Evolutionary conservation across 805 yeast species (phyloP).

Genomic region (Yamadazyma tumulicola): DNA sequence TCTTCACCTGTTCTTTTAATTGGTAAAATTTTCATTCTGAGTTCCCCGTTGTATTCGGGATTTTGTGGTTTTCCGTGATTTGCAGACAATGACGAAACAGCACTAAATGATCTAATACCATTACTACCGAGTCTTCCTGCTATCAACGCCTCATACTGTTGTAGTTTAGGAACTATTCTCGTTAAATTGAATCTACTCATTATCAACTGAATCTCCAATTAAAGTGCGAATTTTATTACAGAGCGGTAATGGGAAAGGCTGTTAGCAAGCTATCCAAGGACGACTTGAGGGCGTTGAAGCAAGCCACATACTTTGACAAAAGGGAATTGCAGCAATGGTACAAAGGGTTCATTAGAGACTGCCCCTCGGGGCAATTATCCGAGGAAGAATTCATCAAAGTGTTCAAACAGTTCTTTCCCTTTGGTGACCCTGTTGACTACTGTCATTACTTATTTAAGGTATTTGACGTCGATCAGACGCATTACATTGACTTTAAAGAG

Average conservation of each 20-base stretch:
- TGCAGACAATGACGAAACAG: conserved; percentile 1
- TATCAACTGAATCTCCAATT: no score
- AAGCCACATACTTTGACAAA: conserved; percentile 86
- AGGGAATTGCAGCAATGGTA: conserved; percentile 98
- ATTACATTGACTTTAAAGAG: conserved; percentile 85
- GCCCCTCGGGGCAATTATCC: conserved; percentile 85
- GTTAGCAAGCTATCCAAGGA: conserved; percentile 91
- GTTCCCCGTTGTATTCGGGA: conserved; percentile 25
- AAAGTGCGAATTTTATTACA: no score
- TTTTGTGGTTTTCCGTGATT: conserved; percentile 43
- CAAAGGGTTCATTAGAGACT: conserved; percentile 90
- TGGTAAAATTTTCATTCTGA: conserved; percentile 66
- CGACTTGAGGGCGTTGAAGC: conserved; percentile 76
- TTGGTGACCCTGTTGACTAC: conserved; percentile 93
- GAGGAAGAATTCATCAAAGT: conserved; percentile 87
- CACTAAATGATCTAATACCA: no score
- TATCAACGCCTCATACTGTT: no score
- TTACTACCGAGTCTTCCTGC: no score
- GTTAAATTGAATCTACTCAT: no score
- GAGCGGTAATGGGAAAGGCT: conserved; percentile 76
- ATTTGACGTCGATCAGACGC: conserved; percentile 78
- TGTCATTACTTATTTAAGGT: conserved; percentile 85
- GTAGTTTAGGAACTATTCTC: no score
- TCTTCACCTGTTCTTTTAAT: conserved; percentile 72
- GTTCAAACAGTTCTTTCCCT: conserved; percentile 95